A percentile compares a stretch with the other conserved stretches of the same genome.
These are phyloP conservation scores for Neurospora intermedia DNA, from an alignment of 495 filamentous ascomycete genomes.

Conservation along the genomic window DNA sequence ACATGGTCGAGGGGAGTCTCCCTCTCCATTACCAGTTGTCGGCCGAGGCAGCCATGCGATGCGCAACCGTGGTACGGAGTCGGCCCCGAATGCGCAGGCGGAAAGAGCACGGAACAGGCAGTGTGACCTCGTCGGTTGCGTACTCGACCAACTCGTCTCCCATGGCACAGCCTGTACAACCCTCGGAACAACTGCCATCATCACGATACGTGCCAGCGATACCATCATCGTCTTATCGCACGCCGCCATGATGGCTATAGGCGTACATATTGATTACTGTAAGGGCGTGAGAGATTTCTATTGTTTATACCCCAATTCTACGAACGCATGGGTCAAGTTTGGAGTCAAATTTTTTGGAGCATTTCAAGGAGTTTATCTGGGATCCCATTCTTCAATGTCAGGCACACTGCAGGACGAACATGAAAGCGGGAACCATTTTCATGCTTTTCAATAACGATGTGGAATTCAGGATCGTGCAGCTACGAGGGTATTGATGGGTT, in stretches of 20 bases:
- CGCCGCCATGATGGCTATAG: neutral
- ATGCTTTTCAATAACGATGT: neutral
- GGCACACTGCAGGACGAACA: neutral
- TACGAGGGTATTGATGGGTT: neutral
- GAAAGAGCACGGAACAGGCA: conserved; percentile 11
- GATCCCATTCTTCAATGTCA: neutral
- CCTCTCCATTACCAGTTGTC: conserved; percentile 29
- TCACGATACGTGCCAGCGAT: neutral
- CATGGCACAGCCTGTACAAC: neutral
- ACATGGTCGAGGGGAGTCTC: conserved; percentile 13
- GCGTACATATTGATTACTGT: neutral
- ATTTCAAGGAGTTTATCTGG: neutral
- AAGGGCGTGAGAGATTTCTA: neutral
- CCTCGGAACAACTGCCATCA: conserved; percentile 5
- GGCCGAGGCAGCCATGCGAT: conserved; percentile 29
- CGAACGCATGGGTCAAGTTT: neutral
- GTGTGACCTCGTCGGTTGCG: conserved; percentile 8
- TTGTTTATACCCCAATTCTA: neutral
- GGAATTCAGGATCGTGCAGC: neutral
- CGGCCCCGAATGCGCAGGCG: conserved; percentile 34
- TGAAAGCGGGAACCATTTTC: neutral
- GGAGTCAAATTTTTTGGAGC: neutral
- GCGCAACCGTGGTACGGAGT: conserved; percentile 31
- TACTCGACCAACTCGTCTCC: conserved; percentile 12
- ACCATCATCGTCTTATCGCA: neutral